These are phyloP conservation scores for Teunomyces lycoperdinae DNA, from an alignment of 805 yeast genomes.

Conservation along the genomic window DNA sequence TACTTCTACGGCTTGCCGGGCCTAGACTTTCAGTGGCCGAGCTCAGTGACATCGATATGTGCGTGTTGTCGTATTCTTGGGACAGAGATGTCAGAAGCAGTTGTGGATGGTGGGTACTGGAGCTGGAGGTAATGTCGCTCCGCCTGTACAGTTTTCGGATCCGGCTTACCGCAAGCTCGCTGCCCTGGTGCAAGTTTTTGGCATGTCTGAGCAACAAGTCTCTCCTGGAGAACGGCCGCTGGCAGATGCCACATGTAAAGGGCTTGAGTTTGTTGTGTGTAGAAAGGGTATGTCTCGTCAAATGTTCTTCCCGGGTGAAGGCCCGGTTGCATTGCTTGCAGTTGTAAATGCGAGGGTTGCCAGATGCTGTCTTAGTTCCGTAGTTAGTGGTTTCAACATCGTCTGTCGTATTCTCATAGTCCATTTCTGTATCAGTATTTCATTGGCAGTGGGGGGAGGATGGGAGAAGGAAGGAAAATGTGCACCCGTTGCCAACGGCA, in stretches of 20 bases:
- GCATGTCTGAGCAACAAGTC: conserved; percentile 45
- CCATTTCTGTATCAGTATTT: not conserved
- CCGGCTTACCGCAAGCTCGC: conserved; percentile 42
- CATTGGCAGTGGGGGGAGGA: not conserved
- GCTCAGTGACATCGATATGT: not conserved
- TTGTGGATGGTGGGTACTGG: not conserved
- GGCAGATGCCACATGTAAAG: conserved; percentile 43
- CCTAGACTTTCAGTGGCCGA: not conserved
- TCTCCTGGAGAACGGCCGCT: conserved; percentile 41
- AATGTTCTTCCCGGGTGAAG: conserved; percentile 46
- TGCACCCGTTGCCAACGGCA: not conserved
- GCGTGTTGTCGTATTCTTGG: not conserved
- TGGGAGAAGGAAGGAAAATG: no score
- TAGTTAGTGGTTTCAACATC: conserved; percentile 13
- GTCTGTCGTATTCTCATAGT: not conserved
- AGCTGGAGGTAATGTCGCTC: conserved; percentile 6
- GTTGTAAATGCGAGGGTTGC: conserved; percentile 41
- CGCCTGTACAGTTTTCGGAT: conserved; percentile 38
- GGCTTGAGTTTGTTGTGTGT: conserved; percentile 47
- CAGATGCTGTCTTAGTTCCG: conserved; percentile 44
- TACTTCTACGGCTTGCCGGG: conserved; percentile 5
- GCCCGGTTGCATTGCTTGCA: conserved; percentile 43
- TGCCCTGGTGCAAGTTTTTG: conserved; percentile 43
- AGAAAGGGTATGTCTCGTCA: conserved; percentile 40
- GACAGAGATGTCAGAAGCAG: not conserved